Percentiles rank a stretch among this genome's conserved stretches.
phyloP scores from a whole-genome alignment of 305 asterid genomes.

The Fraxinus latifolia region DNA sequence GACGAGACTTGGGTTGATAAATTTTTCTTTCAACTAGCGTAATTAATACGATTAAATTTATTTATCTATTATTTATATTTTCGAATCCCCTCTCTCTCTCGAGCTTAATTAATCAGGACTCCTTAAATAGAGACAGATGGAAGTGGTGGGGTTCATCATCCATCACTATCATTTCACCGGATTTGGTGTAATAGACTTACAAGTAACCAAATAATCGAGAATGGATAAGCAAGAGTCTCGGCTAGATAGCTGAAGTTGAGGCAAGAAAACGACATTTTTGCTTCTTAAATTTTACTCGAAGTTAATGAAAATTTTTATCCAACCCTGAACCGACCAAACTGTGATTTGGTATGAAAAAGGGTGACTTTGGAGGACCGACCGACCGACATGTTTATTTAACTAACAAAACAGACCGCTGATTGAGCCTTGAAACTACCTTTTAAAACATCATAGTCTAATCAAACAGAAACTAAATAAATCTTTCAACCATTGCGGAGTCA shows the following conservation, averaged over 20 bases:
- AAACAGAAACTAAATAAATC: background rate
- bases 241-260: background rate
- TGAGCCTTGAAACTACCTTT: background rate
- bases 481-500: background rate
- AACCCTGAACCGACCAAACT: background rate
- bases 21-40: background rate
- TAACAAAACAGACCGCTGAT: background rate
- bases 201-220: background rate
- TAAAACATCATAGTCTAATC: background rate
- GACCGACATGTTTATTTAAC: background rate
- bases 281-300: background rate
- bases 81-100: background rate
- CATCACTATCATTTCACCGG: background rate
- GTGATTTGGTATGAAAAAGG: background rate
- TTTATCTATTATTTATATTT: background rate
- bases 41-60: too few species aligned
- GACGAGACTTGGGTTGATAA: background rate
- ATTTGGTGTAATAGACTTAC: background rate
- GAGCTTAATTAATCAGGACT: background rate
- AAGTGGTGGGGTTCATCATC: background rate
- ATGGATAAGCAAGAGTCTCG: background rate
- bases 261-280: background rate
- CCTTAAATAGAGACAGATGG: background rate
- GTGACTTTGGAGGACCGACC: background rate
- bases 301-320: background rate